Base-by-base conservation (phyloP, 2,329 filamentous ascomycete species). In the Cytospora piceae region DNA sequence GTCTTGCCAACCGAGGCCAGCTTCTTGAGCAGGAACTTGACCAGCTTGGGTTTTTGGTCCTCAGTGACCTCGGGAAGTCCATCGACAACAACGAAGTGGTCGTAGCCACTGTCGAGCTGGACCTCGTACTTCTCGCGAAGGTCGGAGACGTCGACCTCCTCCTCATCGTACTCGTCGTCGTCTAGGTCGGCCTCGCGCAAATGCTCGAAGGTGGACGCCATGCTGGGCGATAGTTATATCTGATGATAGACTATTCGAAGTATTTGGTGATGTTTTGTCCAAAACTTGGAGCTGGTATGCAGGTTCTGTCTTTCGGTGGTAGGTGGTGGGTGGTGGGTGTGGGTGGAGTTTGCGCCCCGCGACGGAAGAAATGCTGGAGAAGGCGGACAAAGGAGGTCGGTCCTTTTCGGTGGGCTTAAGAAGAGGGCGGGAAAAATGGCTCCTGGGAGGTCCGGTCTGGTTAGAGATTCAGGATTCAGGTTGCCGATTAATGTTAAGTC, bases 1-100 rank as follows among this genome's bases (percentile, higher is more conserved):
- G 92, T 91, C 80, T 86, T 91, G 71, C 94, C 95, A 69, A 94
- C 92, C 67, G 88, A 84, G 81, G 90, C 94, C 73, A 99, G 83
- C 84, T 96, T 97, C 82, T 94, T 93, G 78, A 96, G 82, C 81
- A 99, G 83, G 80, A 98, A 98, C 81, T 98, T 98, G 79, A 97
- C 84, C 68, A 99, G 88, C 84, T 97, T 98, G 67, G 91, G 88
- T 83, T 93, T 94, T 83, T 91, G 94, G 58, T 95, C 94, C 78
- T 94, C 92, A 66, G 84, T 92, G 70, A 99, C 94, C 70, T 90
- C 83, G 71, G 95, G 95, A 53, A 99, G 87, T 71, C 95, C 95
- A 79, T 99, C 95, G 76, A 98, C 87, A 69, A 98, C 94, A 70
- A 99, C 91, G 75, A 99, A 99, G 70, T 93, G 91, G 77, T 99